Percentiles rank a stretch among this genome's conserved stretches.
These are phyloP conservation scores for Metarhizium humberi DNA, from an alignment of 2,329 filamentous ascomycete species.

Conservation along the genomic window DNA sequence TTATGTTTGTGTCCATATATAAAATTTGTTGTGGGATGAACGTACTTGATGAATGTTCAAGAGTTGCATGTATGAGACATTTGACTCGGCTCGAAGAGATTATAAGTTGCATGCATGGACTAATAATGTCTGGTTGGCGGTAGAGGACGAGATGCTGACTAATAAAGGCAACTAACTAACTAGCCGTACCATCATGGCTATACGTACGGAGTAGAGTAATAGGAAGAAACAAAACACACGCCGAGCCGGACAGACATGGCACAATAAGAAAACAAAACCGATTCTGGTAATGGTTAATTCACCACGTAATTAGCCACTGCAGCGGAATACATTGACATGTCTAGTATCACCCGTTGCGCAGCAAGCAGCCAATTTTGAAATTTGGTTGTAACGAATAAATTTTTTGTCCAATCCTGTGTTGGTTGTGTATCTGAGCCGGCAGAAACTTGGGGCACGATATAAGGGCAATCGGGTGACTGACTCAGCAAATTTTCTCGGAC, in stretches of 20 bases:
- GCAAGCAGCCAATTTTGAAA: not conserved
- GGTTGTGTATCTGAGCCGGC: slow-evolving; percentile 29
- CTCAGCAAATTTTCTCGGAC: slow-evolving; percentile 34
- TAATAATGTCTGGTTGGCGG: too few species aligned
- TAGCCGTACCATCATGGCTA: too few species aligned
- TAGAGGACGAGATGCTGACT: too few species aligned
- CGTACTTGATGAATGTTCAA: not conserved
- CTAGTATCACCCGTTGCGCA: not conserved
- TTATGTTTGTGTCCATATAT: not conserved
- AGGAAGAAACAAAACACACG: too few species aligned
- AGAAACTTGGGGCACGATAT: slow-evolving; percentile 30
- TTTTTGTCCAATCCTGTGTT: not conserved
- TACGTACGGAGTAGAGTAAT: too few species aligned
- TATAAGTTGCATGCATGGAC: too few species aligned
- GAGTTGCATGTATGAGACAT: not conserved
- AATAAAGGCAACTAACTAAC: too few species aligned
- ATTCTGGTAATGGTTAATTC: too few species aligned
- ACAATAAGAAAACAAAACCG: too few species aligned
- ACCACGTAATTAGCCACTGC: too few species aligned
- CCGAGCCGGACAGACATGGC: too few species aligned
- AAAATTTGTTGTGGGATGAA: not conserved
- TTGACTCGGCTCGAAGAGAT: not conserved
- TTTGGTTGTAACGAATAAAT: not conserved
- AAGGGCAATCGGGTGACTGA: slow-evolving; percentile 28
- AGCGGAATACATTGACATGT: not conserved